Evolutionary conservation across 2,329 filamentous ascomycete genomes (phyloP).

Genomic region (Thelonectria olida): DNA sequence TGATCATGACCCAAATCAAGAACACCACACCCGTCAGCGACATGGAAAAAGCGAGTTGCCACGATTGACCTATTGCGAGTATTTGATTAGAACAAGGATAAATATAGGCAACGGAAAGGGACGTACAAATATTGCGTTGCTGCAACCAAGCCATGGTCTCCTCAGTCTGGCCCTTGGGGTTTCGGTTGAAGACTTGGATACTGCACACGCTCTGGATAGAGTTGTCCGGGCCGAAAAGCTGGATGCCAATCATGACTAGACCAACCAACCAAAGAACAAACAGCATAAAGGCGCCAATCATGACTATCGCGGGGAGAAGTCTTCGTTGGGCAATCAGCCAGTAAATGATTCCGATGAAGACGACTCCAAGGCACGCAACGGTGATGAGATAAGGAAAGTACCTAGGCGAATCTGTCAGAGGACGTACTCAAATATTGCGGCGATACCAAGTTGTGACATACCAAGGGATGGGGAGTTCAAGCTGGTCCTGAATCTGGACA

Average conservation of each 20-base stretch:
- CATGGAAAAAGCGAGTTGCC: slow-evolving; percentile 73
- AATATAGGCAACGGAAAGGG: neutral
- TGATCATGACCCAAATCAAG: slow-evolving; percentile 74
- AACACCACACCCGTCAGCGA: slow-evolving; percentile 68
- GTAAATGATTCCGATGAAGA: slow-evolving; percentile 73
- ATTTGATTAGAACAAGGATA: slow-evolving; percentile 24
- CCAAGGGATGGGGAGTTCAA: slow-evolving; percentile 68
- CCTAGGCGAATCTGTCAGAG: slow-evolving; percentile 50
- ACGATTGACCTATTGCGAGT: slow-evolving; percentile 60
- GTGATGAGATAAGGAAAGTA: slow-evolving; percentile 75
- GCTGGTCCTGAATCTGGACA: slow-evolving; percentile 64
- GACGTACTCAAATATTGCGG: no score
- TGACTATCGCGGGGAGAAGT: slow-evolving; percentile 68
- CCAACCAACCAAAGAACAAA: slow-evolving; percentile 76
- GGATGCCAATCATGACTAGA: slow-evolving; percentile 67
- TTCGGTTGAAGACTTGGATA: slow-evolving; percentile 62
- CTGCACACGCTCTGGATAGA: slow-evolving; percentile 69
- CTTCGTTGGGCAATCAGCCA: slow-evolving; percentile 69
- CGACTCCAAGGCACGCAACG: slow-evolving; percentile 65
- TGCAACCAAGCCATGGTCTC: slow-evolving; percentile 71
- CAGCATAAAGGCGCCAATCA: slow-evolving; percentile 71
- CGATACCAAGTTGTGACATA: slow-evolving; percentile 44
- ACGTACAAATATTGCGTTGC: slow-evolving; percentile 71
- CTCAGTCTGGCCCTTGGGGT: slow-evolving; percentile 60
- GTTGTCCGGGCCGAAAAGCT: slow-evolving; percentile 70